phyloP scores from a whole-genome alignment of 179 eudicot species.

The Sideroxylon spinosum region DNA sequence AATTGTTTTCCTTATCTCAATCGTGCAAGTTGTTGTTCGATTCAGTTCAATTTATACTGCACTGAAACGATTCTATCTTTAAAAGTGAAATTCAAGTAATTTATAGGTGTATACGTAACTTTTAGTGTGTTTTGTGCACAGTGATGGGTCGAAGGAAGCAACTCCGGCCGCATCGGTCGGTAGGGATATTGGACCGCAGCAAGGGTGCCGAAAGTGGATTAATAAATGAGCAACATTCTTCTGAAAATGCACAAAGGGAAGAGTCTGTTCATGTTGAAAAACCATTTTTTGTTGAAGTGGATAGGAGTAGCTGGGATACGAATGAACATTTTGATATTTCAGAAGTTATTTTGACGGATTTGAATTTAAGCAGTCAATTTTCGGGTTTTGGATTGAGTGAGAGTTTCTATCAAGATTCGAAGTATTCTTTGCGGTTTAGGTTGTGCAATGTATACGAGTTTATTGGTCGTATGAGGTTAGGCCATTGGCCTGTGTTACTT shows the following conservation, averaged over 20 bases:
- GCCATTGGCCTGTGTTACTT: slow-evolving; percentile 73
- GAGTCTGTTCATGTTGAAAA: slow-evolving; percentile 15
- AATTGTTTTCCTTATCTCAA: background rate
- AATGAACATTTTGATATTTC: slow-evolving; percentile 63
- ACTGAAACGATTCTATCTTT: background rate
- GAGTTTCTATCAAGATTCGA: slow-evolving; percentile 33
- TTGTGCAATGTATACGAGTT: slow-evolving; percentile 45
- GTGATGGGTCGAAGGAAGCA: slow-evolving; percentile 48
- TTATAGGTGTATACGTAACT: background rate
- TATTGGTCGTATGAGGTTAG: slow-evolving; percentile 44
- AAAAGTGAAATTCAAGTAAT: background rate
- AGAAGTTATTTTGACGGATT: slow-evolving; percentile 62
- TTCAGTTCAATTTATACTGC: background rate
- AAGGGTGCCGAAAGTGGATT: slow-evolving; percentile 13
- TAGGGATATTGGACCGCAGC: slow-evolving; percentile 17
- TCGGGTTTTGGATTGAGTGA: slow-evolving; percentile 38
- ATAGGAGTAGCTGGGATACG: slow-evolving; percentile 48
- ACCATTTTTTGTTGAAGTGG: slow-evolving; percentile 53
- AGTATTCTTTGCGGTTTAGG: slow-evolving; percentile 50
- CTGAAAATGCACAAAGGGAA: background rate
- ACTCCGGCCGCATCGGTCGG: slow-evolving; percentile 35
- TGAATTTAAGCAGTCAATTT: slow-evolving; percentile 41
- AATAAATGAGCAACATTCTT: slow-evolving; percentile 13
- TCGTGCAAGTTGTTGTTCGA: background rate
- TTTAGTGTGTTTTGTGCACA: background rate